phyloP scores from a whole-genome alignment of 2,329 filamentous ascomycete species.

The Basipetospora chlamydospora region DNA sequence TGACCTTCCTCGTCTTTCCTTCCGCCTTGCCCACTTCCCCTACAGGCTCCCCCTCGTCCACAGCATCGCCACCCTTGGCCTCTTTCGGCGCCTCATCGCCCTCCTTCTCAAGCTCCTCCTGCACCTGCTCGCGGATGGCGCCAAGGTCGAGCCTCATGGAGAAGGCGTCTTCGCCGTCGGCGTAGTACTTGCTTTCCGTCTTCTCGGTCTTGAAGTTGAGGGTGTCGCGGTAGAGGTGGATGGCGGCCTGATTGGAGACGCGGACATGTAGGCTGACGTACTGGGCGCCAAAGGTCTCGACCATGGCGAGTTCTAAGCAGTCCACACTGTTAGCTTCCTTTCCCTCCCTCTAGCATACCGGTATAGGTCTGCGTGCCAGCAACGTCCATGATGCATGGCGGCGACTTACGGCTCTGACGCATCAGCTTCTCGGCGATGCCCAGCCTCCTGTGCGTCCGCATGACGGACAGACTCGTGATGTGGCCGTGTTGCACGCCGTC shows the following conservation, averaged over 20 bases:
- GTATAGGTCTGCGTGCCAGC: too few relatives aligned
- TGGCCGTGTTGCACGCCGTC: conserved; percentile 90
- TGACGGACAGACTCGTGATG: conserved; percentile 88
- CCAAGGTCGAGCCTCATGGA: conserved; percentile 82
- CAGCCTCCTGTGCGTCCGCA: conserved; percentile 83
- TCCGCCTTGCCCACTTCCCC: conserved; percentile 43
- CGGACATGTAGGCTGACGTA: conserved; percentile 96
- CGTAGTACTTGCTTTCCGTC: conserved; percentile 83
- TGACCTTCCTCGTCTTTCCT: conserved; percentile 62
- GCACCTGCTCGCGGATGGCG: conserved; percentile 35
- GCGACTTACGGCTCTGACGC: conserved; percentile 84
- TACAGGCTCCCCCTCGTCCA: conserved; percentile 56
- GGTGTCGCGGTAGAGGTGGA: conserved; percentile 85
- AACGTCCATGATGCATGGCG: too few relatives aligned
- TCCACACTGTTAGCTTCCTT: conserved; percentile 1
- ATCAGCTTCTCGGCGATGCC: conserved; percentile 96
- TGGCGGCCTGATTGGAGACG: conserved; percentile 79
- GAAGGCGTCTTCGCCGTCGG: conserved; percentile 91
- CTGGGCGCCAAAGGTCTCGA: conserved; percentile 77
- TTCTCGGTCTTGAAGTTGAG: conserved; percentile 81
- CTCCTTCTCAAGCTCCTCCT: conserved; percentile 27
- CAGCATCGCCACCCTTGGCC: conserved; percentile 51
- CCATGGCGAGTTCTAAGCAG: conserved; percentile 74
- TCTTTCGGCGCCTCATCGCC: conserved; percentile 23
- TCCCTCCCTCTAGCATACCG: too few relatives aligned